Conservation (phyloP, 352 stramenopile genomes). For the Pythium scleroteichum region DNA sequence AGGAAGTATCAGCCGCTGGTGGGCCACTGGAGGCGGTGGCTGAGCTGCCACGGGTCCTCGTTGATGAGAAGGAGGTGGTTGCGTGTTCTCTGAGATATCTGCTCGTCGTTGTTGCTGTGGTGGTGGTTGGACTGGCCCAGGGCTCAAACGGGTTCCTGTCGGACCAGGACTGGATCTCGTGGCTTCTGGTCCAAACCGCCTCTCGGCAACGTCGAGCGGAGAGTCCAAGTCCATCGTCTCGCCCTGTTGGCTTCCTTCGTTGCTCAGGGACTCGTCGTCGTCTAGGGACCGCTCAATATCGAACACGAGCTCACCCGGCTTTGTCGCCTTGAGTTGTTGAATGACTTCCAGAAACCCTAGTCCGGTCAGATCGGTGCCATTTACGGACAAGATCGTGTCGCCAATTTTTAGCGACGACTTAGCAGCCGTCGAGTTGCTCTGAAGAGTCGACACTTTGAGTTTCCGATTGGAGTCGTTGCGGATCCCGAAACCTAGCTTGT, state of each 20-base stretch:
- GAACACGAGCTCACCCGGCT: constrained; percentile 53
- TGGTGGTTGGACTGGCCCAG: background rate
- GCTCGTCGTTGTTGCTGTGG: background rate
- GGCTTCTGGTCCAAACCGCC: constrained; percentile 20
- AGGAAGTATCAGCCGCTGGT: background rate
- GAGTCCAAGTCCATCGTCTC: constrained; percentile 29
- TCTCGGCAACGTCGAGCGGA: constrained; percentile 20
- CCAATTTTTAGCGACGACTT: constrained; percentile 51
- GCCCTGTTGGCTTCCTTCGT: constrained; percentile 21
- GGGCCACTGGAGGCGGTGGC: background rate
- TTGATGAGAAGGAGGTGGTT: background rate
- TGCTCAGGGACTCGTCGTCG: constrained; percentile 20
- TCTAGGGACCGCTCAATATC: constrained; percentile 49
- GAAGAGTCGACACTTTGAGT: constrained; percentile 61
- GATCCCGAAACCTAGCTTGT: constrained; percentile 69
- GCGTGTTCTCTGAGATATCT: background rate
- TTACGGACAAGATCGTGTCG: constrained; percentile 71
- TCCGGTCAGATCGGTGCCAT: constrained; percentile 49
- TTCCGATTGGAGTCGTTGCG: constrained; percentile 55
- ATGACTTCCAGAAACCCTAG: constrained; percentile 59
- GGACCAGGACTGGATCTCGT: constrained; percentile 11
- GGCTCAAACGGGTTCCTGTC: background rate
- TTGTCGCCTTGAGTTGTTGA: constrained; percentile 56
- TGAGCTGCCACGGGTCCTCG: background rate
- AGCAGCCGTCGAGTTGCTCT: constrained; percentile 39